Conservation (phyloP, 2,329 filamentous ascomycete species). For the Knoxdaviesia capensis region DNA sequence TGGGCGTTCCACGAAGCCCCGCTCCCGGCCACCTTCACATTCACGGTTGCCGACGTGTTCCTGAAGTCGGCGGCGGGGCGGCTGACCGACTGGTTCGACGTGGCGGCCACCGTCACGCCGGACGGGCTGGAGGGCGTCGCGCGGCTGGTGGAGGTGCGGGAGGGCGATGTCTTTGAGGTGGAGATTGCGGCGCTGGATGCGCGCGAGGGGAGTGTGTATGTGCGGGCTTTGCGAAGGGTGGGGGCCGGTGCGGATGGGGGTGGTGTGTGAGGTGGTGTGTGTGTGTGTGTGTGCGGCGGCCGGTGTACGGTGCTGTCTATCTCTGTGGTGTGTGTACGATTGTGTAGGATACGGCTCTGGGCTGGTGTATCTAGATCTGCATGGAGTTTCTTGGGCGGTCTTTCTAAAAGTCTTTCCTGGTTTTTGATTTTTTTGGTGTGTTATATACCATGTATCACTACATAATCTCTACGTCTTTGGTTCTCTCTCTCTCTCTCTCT, state of each 20-base stretch:
- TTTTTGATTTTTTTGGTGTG: too few relatives aligned
- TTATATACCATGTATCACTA: too few relatives aligned
- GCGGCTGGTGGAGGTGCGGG: constrained; percentile 20
- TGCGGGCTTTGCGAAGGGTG: constrained; percentile 19
- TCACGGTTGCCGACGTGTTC: constrained; percentile 21
- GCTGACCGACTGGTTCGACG: constrained; percentile 28
- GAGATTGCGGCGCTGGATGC: constrained; percentile 33
- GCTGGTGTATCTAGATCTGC: too few relatives aligned
- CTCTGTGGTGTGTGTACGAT: too few relatives aligned
- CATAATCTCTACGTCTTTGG: too few relatives aligned
- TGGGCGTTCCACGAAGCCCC: constrained; percentile 31
- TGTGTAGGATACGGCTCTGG: too few relatives aligned
- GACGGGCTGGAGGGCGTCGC: constrained; percentile 16
- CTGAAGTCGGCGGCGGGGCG: constrained; percentile 16
- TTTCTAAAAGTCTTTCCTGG: too few relatives aligned
- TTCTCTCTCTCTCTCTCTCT: too few relatives aligned
- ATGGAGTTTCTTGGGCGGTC: too few relatives aligned
- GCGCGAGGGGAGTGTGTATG: constrained; percentile 21
- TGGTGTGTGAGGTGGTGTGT: neutral
- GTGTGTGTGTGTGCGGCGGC: neutral
- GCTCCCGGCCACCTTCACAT: constrained; percentile 26
- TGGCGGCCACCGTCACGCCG: constrained; percentile 19
- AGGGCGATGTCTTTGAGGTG: constrained; percentile 35
- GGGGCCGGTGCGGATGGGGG: neutral
- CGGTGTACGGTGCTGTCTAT: too few relatives aligned